Evolutionary conservation across 768 basidiomycete genomes (phyloP), one percentile per base, ranked within the genome.

Genomic region (Sistotremastrum suecicum): DNA sequence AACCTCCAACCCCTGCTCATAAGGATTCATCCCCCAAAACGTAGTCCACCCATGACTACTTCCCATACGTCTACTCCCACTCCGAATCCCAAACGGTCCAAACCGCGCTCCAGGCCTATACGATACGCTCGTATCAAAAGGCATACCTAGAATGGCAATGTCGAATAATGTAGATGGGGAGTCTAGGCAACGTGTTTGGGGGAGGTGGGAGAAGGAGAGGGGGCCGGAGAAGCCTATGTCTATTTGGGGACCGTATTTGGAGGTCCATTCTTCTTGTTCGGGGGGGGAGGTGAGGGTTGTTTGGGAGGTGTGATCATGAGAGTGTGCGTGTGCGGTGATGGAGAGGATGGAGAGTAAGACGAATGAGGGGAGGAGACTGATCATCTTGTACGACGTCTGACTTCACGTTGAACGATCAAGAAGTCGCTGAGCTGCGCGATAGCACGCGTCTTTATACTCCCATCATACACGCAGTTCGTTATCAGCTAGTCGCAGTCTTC

Each of bases 221-320:
- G 86, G 81, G 0, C 90, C 89, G 5, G 82, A 76, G 66, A 86
- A 92, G 4, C 69, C 60, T 37, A 80, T 75, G 61, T 91, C 86
- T 12, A 70, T 67, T 51, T 84, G 80, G 6, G 61, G 56, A n/a
- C 84, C 85, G 52, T 86, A 90, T 59, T 83, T 86, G 45, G 74
- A 67, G 5, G 68, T 58, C 82, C 82, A 86, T 43, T 72, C 73
- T 43, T 66, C 63, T n/a, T 53, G 37, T 43, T 20, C 20, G 20
- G 2, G 1, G 20, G 20, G 2, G 20, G 20, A 20, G 20, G 20
- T 1, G 20, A 20, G 2, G 20, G 20, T 1, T 1, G 20, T 20
- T 20, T 20, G 20, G 2, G 20, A 1, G 20, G 20, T 20, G 20
- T 20, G 20, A 20, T 20, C 20, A 20, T 20, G 20, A 2, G 20